phyloP scores from a whole-genome alignment of 1,139 yeast genomes.

The Magnusiomyces suaveolens region DNA sequence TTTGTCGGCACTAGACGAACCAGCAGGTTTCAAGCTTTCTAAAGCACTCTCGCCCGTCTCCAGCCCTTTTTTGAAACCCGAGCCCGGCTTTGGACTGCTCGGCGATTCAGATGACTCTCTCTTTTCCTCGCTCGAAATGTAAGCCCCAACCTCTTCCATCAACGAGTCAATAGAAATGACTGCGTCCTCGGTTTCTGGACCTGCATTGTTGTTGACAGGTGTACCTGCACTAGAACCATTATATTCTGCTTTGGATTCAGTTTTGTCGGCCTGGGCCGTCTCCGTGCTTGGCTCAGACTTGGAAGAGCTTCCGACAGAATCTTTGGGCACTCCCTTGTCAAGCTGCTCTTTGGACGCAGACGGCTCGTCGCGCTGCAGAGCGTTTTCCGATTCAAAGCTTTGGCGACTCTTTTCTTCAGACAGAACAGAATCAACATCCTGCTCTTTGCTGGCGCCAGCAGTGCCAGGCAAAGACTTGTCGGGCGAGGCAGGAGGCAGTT shows the following conservation, averaged over 20 bases:
- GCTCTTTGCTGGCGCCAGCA: background rate
- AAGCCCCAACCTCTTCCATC: conserved; percentile 1
- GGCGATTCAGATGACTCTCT: background rate
- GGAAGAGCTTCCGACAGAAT: no score
- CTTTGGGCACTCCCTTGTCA: no score
- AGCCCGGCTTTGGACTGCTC: background rate
- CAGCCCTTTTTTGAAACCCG: background rate
- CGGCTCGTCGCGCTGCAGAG: no score
- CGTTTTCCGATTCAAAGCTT: background rate
- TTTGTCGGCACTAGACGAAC: background rate
- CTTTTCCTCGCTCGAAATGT: background rate
- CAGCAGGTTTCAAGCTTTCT: no score
- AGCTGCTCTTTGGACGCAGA: no score
- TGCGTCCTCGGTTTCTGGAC: background rate
- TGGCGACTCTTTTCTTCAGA: background rate
- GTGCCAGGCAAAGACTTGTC: background rate
- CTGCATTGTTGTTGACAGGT: background rate
- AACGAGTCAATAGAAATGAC: background rate
- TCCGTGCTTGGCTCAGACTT: no score
- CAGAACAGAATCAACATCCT: background rate
- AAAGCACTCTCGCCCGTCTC: background rate
- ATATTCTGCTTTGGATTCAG: background rate
- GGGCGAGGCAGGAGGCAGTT: background rate
- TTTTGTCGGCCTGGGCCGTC: background rate
- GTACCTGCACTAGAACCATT: background rate